Evolutionary conservation across 2,329 filamentous ascomycete genomes (phyloP).

Genomic region (Colletotrichum sp.): DNA sequence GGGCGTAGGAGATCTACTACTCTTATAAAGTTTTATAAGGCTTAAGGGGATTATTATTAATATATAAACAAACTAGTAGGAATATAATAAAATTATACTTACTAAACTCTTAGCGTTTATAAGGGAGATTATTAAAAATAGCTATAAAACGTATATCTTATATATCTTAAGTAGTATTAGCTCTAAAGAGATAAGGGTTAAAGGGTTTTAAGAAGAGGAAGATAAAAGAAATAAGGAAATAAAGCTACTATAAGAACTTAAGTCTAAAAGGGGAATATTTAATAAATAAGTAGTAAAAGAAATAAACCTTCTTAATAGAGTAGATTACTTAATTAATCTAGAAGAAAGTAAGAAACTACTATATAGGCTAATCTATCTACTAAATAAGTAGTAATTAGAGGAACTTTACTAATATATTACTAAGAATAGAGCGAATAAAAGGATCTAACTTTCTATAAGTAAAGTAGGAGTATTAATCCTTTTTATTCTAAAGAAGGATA

Average conservation of each 20-base stretch:
- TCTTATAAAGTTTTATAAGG: background rate
- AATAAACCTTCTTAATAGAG: background rate
- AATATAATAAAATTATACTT: background rate
- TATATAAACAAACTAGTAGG: background rate
- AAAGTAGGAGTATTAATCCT: background rate
- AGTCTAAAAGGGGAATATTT: background rate
- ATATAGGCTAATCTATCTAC: background rate
- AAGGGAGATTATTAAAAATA: background rate
- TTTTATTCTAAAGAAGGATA: background rate
- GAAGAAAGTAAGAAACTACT: background rate
- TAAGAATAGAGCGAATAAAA: background rate
- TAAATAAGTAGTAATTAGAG: background rate
- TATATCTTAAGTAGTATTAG: background rate
- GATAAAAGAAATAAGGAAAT: background rate
- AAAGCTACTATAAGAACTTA: background rate
- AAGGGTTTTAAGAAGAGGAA: background rate
- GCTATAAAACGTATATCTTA: background rate
- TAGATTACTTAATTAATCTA: background rate
- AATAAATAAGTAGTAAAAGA: background rate
- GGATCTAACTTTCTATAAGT: background rate
- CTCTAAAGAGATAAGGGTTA: background rate
- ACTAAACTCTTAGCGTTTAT: background rate
- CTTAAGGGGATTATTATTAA: background rate
- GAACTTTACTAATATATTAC: background rate
- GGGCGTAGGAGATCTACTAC: background rate